A percentile compares a stretch with the other conserved stretches of the same genome.
phyloP scores from a whole-genome alignment of 2,329 filamentous ascomycete genomes.

The Huntiella moniliformis region DNA sequence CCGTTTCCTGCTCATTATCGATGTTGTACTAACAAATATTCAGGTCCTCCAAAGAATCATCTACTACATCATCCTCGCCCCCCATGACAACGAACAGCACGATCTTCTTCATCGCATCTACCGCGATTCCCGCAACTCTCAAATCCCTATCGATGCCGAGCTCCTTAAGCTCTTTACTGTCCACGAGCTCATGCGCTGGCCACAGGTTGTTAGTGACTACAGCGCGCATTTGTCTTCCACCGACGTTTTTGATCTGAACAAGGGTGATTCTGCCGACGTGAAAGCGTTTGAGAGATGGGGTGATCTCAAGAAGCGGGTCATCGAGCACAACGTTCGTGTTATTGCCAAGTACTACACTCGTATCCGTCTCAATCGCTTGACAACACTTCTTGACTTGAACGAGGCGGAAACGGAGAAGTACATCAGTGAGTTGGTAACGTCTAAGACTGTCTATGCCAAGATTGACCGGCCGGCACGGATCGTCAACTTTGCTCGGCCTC shows the following conservation, averaged over 20 bases:
- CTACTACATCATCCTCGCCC: conserved; percentile 91
- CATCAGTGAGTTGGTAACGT: conserved; percentile 89
- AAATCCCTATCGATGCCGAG: conserved; percentile 62
- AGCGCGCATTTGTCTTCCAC: conserved; percentile 73
- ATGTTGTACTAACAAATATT: conserved; percentile 12
- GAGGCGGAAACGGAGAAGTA: conserved; percentile 98
- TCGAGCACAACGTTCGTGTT: conserved; percentile 96
- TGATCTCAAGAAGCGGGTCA: conserved; percentile 91
- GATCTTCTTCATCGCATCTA: conserved; percentile 89
- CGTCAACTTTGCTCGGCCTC: conserved; percentile 85
- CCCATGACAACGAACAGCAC: conserved; percentile 96
- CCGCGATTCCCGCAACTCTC: conserved; percentile 61
- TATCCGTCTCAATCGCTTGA: conserved; percentile 80
- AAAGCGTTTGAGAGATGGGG: conserved; percentile 79
- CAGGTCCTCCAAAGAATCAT: conserved; percentile 85
- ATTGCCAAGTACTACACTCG: conserved; percentile 98
- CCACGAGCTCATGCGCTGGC: conserved; percentile 96
- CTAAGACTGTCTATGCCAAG: conserved; percentile 94
- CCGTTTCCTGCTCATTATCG: not conserved
- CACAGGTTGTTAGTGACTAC: conserved; percentile 74
- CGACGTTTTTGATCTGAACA: conserved; percentile 65
- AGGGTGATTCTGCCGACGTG: conserved; percentile 48
- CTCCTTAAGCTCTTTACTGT: conserved; percentile 89
- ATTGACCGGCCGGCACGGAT: conserved; percentile 86
- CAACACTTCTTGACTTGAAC: conserved; percentile 73